Base-by-base conservation (phyloP, 2,329 filamentous ascomycete species). In the Fusarium sp. region DNA sequence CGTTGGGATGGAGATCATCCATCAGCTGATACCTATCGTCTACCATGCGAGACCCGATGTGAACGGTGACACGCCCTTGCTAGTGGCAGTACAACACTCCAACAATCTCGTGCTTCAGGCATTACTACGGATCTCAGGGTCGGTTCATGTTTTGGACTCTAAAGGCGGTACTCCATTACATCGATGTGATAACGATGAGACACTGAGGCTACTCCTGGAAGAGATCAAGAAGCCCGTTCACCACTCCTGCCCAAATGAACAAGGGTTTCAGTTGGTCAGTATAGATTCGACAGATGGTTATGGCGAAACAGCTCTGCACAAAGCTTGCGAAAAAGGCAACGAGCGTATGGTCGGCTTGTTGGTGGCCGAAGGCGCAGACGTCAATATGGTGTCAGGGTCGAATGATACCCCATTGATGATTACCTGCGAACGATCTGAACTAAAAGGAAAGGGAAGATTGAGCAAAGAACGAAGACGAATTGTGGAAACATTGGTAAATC, bases 161-260 rank as follows among this genome's bases (percentile, higher is more conserved):
- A 70, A 50, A 64, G 26, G 53, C 17, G n/a, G 53, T 7, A 70
- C 67, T 9, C 67, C 67, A 17, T n/a, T 70, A 20, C 67, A 70
- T 18, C 38, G 53, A 35, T 70, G 67, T 5, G 35, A 55, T 12
- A 64, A 58, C 10, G 28, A 47, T 22, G 32, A 44, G 22, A 70
- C 53, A 10, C 11, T 70, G 22, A 28, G 22, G 17, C 24, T 69
- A 9, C 39, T 70, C 3, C 58, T 69, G 1, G 53, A 70, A 15
- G 65, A 69, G 45, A 64, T 69, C 6, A 70, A 70, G 15, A 69
- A 70, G 30, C 65, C 67, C 3, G 22, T 64, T 13, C 53, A 69
- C n/a, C 26, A 36, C 39, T 28, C 28, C 12, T 26, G 24, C 18
- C 26, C 30, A 0, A 44, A 54, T 17, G 57, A 70, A n/a, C 64